Evolutionary conservation across 768 basidiomycete species (phyloP).

Genomic region (Boletellus emodensis): DNA sequence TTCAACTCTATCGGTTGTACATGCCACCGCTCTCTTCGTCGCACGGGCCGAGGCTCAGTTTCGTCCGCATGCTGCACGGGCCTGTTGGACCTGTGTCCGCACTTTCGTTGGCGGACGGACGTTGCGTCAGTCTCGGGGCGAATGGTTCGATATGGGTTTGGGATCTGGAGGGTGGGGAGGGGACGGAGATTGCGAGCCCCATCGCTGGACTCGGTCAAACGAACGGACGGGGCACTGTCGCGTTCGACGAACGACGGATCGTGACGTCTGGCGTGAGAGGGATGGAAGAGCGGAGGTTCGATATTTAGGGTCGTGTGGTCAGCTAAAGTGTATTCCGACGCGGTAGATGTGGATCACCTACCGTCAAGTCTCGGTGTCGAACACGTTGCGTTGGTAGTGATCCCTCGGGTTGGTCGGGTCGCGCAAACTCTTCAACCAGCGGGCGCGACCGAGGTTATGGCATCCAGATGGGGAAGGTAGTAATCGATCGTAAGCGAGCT

Average conservation of each 20-base stretch:
- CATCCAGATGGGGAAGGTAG: slow-evolving; percentile 14
- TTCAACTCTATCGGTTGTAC: slow-evolving; percentile 73
- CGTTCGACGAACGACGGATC: slow-evolving; percentile 74
- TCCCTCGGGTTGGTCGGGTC: too few relatives aligned
- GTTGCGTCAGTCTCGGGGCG: slow-evolving; percentile 69
- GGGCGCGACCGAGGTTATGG: not conserved
- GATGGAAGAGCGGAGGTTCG: slow-evolving; percentile 33
- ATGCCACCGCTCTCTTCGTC: slow-evolving; percentile 51
- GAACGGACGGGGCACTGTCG: slow-evolving; percentile 41
- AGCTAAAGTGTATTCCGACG: too few relatives aligned
- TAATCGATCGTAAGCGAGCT: slow-evolving; percentile 4
- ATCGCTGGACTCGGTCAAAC: slow-evolving; percentile 34
- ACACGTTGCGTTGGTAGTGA: too few relatives aligned
- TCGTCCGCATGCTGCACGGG: slow-evolving; percentile 68
- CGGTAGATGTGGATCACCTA: too few relatives aligned
- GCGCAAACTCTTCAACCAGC: not conserved
- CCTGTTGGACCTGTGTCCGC: slow-evolving; percentile 63
- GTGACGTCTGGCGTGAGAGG: slow-evolving; percentile 41
- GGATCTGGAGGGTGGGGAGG: slow-evolving; percentile 65
- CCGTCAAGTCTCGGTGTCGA: too few relatives aligned
- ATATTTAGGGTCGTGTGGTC: slow-evolving; percentile 22
- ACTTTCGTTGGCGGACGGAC: slow-evolving; percentile 73
- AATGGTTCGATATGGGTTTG: slow-evolving; percentile 82
- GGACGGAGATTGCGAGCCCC: slow-evolving; percentile 32
- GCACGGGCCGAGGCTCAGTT: slow-evolving; percentile 60